Percentiles rank a stretch among this genome's conserved stretches.
These are phyloP conservation scores for Backusella luteola DNA, from an alignment of 192 early-diverging fungal genomes.

Conservation along the genomic window DNA sequence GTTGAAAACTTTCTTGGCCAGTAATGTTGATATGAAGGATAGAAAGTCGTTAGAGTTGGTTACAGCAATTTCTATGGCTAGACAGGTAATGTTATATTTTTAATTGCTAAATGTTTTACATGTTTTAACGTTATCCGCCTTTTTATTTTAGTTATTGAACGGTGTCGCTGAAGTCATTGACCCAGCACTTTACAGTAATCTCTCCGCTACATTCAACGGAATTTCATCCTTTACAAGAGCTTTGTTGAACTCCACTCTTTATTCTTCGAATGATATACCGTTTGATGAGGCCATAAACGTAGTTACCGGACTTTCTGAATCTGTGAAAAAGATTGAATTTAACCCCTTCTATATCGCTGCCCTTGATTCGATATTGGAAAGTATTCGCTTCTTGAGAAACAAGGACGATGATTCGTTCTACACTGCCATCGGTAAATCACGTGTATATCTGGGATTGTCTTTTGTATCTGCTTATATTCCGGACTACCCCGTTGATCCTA, in stretches of 20 bases:
- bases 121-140: neutral
- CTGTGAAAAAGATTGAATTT: slow-evolving; percentile 10
- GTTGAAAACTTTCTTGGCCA: slow-evolving; percentile 5
- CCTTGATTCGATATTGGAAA: slow-evolving; percentile 15
- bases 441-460: slow-evolving; percentile 54
- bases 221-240: slow-evolving; percentile 7
- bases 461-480: slow-evolving; percentile 78
- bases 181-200: neutral
- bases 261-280: neutral
- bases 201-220: slow-evolving; percentile 3
- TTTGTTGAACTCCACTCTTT: slow-evolving; percentile 9
- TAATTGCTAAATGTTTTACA: too few species aligned
- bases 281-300: neutral
- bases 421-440: slow-evolving; percentile 50
- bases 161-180: slow-evolving; percentile 9
- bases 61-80: slow-evolving; percentile 15
- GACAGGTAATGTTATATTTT: slow-evolving; percentile 22
- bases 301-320: neutral
- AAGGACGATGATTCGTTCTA: slow-evolving; percentile 17
- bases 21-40: slow-evolving; percentile 16
- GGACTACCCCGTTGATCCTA: slow-evolving; percentile 81
- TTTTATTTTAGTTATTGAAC: slow-evolving; percentile 20
- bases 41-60: slow-evolving; percentile 18
- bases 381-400: slow-evolving; percentile 7
- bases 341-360: slow-evolving; percentile 13